Conservation (phyloP, 2,329 filamentous ascomycete genomes). For the Trichophyton simii region DNA sequence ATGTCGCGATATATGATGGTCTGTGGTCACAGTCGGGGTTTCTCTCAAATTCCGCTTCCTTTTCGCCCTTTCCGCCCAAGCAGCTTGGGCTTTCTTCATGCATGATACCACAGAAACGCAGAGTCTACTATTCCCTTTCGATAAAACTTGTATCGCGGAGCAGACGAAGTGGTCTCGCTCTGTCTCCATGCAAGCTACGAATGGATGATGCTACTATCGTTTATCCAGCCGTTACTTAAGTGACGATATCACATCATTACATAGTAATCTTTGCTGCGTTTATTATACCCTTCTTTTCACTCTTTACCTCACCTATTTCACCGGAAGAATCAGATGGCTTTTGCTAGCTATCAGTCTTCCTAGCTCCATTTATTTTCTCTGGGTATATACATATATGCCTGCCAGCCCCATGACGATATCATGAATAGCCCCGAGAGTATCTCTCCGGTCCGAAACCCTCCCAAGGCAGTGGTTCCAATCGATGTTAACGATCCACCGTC, state of each 20-base stretch:
- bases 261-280: background rate
- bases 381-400: constrained; percentile 7
- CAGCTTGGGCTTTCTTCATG: background rate
- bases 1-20: background rate
- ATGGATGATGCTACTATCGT: background rate
- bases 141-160: background rate
- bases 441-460: background rate
- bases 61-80: background rate
- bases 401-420: background rate
- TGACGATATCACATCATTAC: background rate
- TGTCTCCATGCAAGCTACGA: background rate
- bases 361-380: background rate
- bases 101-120: background rate
- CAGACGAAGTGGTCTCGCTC: background rate
- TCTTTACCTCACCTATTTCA: background rate
- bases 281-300: background rate
- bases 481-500: constrained; percentile 4
- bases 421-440: background rate
- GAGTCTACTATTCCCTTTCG: background rate
- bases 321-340: background rate
- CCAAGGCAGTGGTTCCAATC: background rate
- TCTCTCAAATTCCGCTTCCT: background rate
- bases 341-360: background rate
- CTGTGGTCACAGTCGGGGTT: background rate
- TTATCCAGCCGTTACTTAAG: background rate